Percentiles rank a stretch among this genome's conserved stretches.
These are phyloP conservation scores for Bromus sterilis DNA, from an alignment of 176 grass and related monocot species.

Conservation along the genomic window DNA sequence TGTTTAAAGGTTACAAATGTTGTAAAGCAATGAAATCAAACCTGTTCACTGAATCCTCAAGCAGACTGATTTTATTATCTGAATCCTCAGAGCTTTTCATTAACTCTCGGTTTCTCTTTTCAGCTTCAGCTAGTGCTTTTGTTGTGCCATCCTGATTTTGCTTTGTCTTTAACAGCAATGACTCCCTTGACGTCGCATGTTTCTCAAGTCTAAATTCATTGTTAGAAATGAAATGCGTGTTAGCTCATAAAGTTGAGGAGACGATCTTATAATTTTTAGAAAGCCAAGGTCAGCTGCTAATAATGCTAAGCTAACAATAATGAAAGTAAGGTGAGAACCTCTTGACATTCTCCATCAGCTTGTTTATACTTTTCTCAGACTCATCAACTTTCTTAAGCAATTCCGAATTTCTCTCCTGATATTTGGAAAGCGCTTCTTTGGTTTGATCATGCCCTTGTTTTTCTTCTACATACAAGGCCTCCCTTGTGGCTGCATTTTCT, in stretches of 20 bases:
- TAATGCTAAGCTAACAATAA: slow-evolving; percentile 1
- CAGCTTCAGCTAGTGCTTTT: slow-evolving; percentile 42
- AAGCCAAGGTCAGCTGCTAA: slow-evolving; percentile 4
- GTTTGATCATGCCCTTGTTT: slow-evolving; percentile 53
- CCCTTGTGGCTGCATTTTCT: slow-evolving; percentile 51
- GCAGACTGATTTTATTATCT: slow-evolving; percentile 32
- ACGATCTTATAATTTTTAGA: neutral
- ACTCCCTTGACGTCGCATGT: slow-evolving; percentile 48
- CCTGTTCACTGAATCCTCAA: slow-evolving; percentile 50
- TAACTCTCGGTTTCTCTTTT: slow-evolving; percentile 33
- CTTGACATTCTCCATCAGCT: slow-evolving; percentile 51
- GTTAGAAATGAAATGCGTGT: slow-evolving; percentile 9
- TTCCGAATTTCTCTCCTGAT: slow-evolving; percentile 48
- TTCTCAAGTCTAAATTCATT: slow-evolving; percentile 55
- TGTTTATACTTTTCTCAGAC: slow-evolving; percentile 41
- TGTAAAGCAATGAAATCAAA: slow-evolving; percentile 20
- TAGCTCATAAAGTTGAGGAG: slow-evolving; percentile 26
- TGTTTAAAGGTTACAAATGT: slow-evolving; percentile 1
- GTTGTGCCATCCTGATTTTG: slow-evolving; percentile 29
- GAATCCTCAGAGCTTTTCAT: slow-evolving; percentile 30
- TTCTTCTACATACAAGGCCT: slow-evolving; percentile 55
- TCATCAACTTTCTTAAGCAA: slow-evolving; percentile 50
- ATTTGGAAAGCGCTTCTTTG: slow-evolving; percentile 47
- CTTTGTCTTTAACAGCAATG: slow-evolving; percentile 44
- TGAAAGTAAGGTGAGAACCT: slow-evolving; percentile 33